Conservation (phyloP, 257 asterid genomes). For the Capsicum pubescens region DNA sequence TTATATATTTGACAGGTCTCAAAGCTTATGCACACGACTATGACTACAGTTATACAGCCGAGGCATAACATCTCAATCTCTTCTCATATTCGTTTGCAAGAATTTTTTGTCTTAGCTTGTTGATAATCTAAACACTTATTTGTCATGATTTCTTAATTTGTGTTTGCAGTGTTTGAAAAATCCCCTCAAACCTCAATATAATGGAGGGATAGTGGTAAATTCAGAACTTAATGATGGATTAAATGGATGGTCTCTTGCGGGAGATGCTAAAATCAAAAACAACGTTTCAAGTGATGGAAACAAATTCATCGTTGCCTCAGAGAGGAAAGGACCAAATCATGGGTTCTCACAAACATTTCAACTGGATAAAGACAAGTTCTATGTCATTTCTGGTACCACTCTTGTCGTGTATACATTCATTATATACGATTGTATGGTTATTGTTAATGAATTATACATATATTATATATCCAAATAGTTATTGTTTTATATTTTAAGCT, state of each 20-base stretch:
- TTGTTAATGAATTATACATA: background rate
- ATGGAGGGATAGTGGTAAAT: conserved; percentile 47
- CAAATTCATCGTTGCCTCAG: conserved; percentile 33
- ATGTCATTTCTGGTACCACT: conserved; percentile 35
- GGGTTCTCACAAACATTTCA: conserved; percentile 33
- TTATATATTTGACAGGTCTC: background rate
- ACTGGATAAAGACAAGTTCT: conserved; percentile 30
- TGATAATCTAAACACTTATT: background rate
- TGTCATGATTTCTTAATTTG: background rate
- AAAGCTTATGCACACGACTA: background rate
- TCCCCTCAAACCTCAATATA: conserved; percentile 47
- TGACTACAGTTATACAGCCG: conserved; percentile 1
- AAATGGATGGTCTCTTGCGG: conserved; percentile 37
- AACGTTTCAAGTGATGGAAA: conserved; percentile 28
- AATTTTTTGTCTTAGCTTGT: background rate
- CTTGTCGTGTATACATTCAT: background rate
- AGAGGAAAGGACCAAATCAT: conserved; percentile 10
- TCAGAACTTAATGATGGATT: conserved; percentile 39
- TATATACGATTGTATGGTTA: background rate
- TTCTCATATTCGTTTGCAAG: background rate
- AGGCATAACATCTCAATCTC: background rate
- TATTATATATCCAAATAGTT: background rate
- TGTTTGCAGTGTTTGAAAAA: conserved; percentile 41
- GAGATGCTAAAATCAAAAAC: conserved; percentile 24
- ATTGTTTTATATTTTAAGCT: too few species aligned